Evolutionary conservation across 495 filamentous ascomycete genomes (phyloP).

Genomic region (Polyplosphaeria fusca): DNA sequence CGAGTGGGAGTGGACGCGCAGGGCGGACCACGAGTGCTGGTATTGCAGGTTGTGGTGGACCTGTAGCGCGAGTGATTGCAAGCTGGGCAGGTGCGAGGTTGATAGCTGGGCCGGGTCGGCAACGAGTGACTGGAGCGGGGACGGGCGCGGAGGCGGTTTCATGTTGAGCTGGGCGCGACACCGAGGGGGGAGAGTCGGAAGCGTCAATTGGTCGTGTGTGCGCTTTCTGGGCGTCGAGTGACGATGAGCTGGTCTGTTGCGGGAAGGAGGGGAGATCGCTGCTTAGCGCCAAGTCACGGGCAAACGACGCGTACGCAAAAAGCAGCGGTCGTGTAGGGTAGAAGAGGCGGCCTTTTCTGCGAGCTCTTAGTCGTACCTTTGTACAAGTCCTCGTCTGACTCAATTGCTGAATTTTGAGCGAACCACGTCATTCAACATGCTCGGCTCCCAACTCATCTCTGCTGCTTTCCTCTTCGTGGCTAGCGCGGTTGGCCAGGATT

Average conservation of each 20-base stretch:
- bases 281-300: too few species aligned
- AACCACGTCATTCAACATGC: too few species aligned
- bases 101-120: background rate
- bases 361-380: too few species aligned
- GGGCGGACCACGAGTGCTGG: constrained; percentile 80
- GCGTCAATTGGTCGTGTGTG: constrained; percentile 10
- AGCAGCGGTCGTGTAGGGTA: too few species aligned
- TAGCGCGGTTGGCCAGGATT: constrained; percentile 11
- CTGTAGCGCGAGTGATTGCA: constrained; percentile 56
- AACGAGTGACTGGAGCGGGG: constrained; percentile 25
- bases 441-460: background rate
- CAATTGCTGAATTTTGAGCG: too few species aligned
- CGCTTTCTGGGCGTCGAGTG: background rate
- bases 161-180: constrained; percentile 9
- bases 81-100: constrained; percentile 15
- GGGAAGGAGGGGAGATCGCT: constrained; percentile 28
- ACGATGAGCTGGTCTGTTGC: constrained; percentile 15
- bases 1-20: constrained; percentile 60
- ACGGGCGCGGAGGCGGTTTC: constrained; percentile 21
- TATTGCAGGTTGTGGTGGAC: constrained; percentile 78
- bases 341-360: too few species aligned
- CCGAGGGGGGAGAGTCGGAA: background rate
- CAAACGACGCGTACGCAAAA: too few species aligned
- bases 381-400: too few species aligned
- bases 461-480: constrained; percentile 11